Evolutionary conservation across 1,139 yeast species (phyloP), one percentile per base, ranked within the genome.

Genomic region (Kodamaea derodonti): DNA sequence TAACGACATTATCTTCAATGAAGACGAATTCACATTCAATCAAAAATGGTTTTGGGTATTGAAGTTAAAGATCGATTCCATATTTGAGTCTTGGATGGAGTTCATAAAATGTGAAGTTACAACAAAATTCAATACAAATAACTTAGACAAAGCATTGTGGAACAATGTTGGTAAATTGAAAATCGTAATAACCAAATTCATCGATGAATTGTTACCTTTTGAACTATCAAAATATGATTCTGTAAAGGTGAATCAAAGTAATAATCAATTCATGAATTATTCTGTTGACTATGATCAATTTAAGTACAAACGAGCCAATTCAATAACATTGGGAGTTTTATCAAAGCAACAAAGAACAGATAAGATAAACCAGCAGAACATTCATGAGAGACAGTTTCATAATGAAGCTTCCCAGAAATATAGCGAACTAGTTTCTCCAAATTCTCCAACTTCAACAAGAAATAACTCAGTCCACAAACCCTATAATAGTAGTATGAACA

Each of bases 31-130:
- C 29, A 33, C 43, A 26, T 52, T 57, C 33, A 53, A 53, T 36
- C 51, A 46, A 18, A 55, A 51, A 33, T 56, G 60, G 58, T 58
- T 56, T 37, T 51, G 60, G 59, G 42, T 47, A 16, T 40, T 55
- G 17, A 55, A 54, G 33, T 36, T 46, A 31, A 56, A 56, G 33
- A 39, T 57, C 22, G 58, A 54, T 37, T 40, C 44, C n/a, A 51
- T 54, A n/a, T 53, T 54, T 32, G 60, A 54, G 27, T 43, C 47
- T n/a, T 58, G 62, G 62, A 37, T 54, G 35, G 46, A 48, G 14
- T 48, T 52, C 25, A 35, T 54, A 13, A 45, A 41, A 22, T 22
- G 17, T 18, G 42, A 44, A 23, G 43, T 44, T 14, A 34, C 11
- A 24, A 18, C 32, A 9, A 40, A 37, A 26, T 34, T 32, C 16